phyloP scores from a whole-genome alignment of 371 early-diverging fungal genomes.

The Batkoa obscura region DNA sequence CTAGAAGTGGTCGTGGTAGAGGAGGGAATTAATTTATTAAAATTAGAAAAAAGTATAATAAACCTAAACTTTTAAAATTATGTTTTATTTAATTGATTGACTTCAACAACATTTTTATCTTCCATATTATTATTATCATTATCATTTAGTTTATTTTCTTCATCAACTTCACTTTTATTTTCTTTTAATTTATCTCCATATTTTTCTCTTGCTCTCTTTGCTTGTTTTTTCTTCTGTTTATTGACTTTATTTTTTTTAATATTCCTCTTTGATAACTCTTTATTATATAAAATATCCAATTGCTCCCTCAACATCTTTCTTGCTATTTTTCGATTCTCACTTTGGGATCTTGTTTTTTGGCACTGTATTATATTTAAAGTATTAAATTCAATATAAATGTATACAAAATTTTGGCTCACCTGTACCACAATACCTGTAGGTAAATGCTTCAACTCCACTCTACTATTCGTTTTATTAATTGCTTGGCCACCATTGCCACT shows the following conservation, averaged over 20 bases:
- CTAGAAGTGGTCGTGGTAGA: neutral
- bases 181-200: neutral
- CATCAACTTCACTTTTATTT: neutral
- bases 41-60: no score
- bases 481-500: conserved; percentile 87
- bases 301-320: conserved; percentile 40
- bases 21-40: no score
- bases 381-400: neutral
- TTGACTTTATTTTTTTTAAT: conserved; percentile 37
- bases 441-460: conserved; percentile 65
- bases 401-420: conserved; percentile 14
- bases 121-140: neutral
- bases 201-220: conserved; percentile 16
- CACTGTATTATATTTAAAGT: conserved; percentile 29
- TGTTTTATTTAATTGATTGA: no score
- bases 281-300: conserved; percentile 48
- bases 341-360: conserved; percentile 57
- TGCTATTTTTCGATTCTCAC: conserved; percentile 57
- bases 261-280: conserved; percentile 36
- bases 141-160: neutral
- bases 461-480: conserved; percentile 70
- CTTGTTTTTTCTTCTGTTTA: conserved; percentile 32
- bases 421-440: conserved; percentile 63
- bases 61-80: no score
- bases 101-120: no score